These are phyloP conservation scores for Aspergillus chevalieri DNA, from an alignment of 2,329 filamentous ascomycete species.

Conservation along the genomic window DNA sequence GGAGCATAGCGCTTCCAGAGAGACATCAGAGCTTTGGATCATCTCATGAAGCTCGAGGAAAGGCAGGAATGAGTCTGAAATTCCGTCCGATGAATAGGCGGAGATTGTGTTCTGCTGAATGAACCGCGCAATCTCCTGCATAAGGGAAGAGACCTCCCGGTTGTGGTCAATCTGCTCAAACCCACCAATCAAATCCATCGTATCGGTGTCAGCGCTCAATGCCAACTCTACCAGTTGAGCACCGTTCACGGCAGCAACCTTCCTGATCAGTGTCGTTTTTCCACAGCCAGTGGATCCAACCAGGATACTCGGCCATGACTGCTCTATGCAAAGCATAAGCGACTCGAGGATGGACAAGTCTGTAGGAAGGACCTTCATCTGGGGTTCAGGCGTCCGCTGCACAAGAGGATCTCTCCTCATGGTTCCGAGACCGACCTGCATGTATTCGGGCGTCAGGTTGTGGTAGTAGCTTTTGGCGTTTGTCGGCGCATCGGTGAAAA, in stretches of 20 bases:
- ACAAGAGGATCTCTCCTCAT: slow-evolving; percentile 52
- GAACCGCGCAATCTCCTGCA: slow-evolving; percentile 49
- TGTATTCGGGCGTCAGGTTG: slow-evolving; percentile 57
- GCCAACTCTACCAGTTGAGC: slow-evolving; percentile 73
- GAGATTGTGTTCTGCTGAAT: slow-evolving; percentile 41
- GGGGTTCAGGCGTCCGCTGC: slow-evolving; percentile 29
- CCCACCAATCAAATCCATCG: slow-evolving; percentile 93
- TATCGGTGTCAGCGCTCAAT: slow-evolving; percentile 91
- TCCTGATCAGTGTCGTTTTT: slow-evolving; percentile 73
- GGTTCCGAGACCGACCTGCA: slow-evolving; percentile 75
- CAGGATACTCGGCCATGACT: slow-evolving; percentile 82
- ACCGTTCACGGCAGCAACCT: slow-evolving; percentile 73
- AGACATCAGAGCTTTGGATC: slow-evolving; percentile 22
- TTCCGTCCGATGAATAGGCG: slow-evolving; percentile 19
- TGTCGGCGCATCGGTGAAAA: slow-evolving; percentile 52
- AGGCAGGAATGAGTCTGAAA: slow-evolving; percentile 14
- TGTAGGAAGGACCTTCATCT: slow-evolving; percentile 29
- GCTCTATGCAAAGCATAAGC: slow-evolving; percentile 76
- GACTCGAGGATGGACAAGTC: slow-evolving; percentile 71
- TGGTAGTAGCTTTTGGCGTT: slow-evolving; percentile 59
- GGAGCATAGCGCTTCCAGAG: slow-evolving; percentile 25
- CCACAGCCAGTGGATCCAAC: slow-evolving; percentile 80
- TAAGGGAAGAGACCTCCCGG: slow-evolving; percentile 60
- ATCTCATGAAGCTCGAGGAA: slow-evolving; percentile 29
- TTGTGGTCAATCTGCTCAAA: slow-evolving; percentile 90